Evolutionary conservation across 2,329 filamentous ascomycete species (phyloP).

Genomic region (Aspergillus neoniger): DNA sequence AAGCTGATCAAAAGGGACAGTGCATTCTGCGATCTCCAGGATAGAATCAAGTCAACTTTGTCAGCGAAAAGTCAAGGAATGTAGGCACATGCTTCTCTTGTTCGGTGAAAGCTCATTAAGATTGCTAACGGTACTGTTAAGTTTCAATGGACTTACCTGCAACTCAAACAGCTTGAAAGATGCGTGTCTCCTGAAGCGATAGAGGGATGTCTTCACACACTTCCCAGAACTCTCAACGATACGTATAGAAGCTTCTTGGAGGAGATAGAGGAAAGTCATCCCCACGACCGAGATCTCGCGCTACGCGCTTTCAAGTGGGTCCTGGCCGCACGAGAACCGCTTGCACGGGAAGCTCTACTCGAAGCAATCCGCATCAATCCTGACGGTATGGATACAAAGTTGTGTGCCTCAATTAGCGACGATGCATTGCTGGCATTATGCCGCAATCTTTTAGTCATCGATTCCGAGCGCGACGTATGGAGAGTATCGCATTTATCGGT

Average conservation of each 20-base stretch:
- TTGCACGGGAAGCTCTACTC: constrained; percentile 5
- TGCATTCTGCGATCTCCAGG: too few relatives aligned
- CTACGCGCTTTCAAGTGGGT: constrained; percentile 16
- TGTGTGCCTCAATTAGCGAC: constrained; percentile 8
- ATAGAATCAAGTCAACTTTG: too few relatives aligned
- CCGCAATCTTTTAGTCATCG: constrained; percentile 15
- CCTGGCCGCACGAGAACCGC: constrained; percentile 7
- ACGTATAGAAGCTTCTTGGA: constrained; percentile 16
- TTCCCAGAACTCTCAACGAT: constrained; percentile 14
- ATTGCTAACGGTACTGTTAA: background rate
- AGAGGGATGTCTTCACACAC: constrained; percentile 11
- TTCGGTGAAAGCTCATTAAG: background rate
- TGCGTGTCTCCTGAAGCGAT: constrained; percentile 10
- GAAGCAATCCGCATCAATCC: constrained; percentile 13
- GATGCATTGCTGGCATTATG: constrained; percentile 15
- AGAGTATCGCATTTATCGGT: constrained; percentile 19
- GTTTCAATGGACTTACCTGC: constrained; percentile 22
- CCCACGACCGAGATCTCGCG: constrained; percentile 8
- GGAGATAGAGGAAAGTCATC: constrained; percentile 9
- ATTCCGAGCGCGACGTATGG: constrained; percentile 14
- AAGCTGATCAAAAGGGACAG: background rate
- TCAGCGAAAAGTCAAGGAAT: constrained; percentile 14
- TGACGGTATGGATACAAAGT: background rate
- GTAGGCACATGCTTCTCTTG: background rate
- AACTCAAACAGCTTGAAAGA: constrained; percentile 15